These are phyloP conservation scores for Imleria badia DNA, from an alignment of 768 basidiomycete genomes.

Conservation along the genomic window DNA sequence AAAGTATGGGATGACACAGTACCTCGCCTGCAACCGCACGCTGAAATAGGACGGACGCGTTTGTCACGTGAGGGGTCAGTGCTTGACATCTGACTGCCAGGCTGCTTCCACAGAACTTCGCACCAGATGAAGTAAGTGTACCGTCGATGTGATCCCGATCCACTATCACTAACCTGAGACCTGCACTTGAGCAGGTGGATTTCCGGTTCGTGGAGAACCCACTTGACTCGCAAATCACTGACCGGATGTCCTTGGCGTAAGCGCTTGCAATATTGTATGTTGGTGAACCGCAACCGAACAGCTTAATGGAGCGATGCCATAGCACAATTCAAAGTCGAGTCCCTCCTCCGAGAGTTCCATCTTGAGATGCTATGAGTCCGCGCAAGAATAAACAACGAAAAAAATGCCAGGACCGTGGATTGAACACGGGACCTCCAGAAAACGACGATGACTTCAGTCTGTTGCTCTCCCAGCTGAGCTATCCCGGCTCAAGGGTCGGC, in stretches of 20 bases:
- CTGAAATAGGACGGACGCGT: slow-evolving; percentile 16
- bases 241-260: too few relatives aligned
- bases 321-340: background rate
- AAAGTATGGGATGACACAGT: background rate
- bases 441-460: slow-evolving; percentile 49
- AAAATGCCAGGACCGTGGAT: slow-evolving; percentile 53
- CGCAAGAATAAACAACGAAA: too few relatives aligned
- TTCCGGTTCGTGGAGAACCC: background rate
- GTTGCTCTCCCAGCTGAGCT: slow-evolving; percentile 77
- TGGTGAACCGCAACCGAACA: too few relatives aligned
- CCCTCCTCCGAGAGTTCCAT: background rate
- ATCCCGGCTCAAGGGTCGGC: slow-evolving; percentile 44
- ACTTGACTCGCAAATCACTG: too few relatives aligned
- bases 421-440: slow-evolving; percentile 51
- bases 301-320: too few relatives aligned
- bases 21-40: background rate
- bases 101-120: slow-evolving; percentile 1
- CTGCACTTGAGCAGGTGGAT: background rate
- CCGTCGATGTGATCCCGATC: background rate
- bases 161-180: background rate
- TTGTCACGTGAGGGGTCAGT: slow-evolving; percentile 19
- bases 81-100: background rate
- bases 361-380: too few relatives aligned
- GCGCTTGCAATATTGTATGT: too few relatives aligned
- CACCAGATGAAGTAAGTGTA: background rate